Evolutionary conservation across 148 eudicot species (phyloP).

Genomic region (Rhododendron griersonianum): DNA sequence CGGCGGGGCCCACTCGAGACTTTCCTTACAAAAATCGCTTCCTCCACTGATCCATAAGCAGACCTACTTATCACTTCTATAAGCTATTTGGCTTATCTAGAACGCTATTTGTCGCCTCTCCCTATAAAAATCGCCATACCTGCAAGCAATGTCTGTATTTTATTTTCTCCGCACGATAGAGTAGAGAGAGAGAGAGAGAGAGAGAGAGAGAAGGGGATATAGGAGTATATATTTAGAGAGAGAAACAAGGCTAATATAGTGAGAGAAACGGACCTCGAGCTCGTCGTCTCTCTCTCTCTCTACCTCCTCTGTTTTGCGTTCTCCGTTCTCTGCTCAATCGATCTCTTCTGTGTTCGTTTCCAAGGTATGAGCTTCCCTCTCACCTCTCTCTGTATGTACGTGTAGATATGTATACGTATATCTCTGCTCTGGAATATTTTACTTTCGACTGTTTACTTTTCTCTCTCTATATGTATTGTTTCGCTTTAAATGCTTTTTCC

Average conservation of each 20-base stretch:
- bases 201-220: conserved; percentile 10
- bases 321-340: conserved; percentile 7
- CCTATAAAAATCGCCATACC: conserved; percentile 30
- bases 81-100: background rate
- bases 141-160: conserved; percentile 23
- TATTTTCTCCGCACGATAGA: conserved; percentile 22
- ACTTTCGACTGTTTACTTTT: conserved; percentile 16
- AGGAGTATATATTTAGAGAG: background rate
- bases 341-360: conserved; percentile 2
- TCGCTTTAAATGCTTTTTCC: conserved; percentile 10
- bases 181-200: conserved; percentile 11
- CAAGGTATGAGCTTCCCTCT: conserved; percentile 8
- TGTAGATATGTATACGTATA: background rate
- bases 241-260: conserved; percentile 9
- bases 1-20: conserved; percentile 18
- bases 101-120: conserved; percentile 24
- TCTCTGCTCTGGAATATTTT: conserved; percentile 14
- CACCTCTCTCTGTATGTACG: background rate
- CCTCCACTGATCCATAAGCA: conserved; percentile 11
- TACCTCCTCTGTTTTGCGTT: background rate
- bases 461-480: conserved; percentile 2
- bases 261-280: conserved; percentile 16
- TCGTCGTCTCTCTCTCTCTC: conserved; percentile 7
- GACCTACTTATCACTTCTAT: background rate
- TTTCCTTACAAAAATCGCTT: background rate